These are phyloP conservation scores for Dothiorella sarmentorum DNA, from an alignment of 2,329 filamentous ascomycete species.

Conservation along the genomic window DNA sequence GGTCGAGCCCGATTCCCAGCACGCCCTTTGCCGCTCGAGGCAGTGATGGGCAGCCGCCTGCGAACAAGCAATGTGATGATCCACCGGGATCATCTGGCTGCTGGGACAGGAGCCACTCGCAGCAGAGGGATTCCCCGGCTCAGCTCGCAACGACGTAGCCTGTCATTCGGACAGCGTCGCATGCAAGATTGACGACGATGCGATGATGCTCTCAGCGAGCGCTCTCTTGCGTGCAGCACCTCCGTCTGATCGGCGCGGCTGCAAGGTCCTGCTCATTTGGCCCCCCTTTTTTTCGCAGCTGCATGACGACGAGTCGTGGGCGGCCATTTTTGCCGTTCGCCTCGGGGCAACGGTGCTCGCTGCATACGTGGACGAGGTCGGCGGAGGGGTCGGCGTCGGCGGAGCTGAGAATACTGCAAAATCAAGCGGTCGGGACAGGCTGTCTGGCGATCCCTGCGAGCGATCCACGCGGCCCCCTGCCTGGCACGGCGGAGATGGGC, in stretches of 20 bases:
- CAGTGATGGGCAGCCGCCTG: constrained; percentile 17
- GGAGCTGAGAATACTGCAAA: constrained; percentile 2
- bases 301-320: constrained; percentile 1
- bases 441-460: constrained; percentile 16
- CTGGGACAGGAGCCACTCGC: constrained; percentile 13
- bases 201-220: constrained; percentile 1
- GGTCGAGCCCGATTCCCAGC: constrained; percentile 16
- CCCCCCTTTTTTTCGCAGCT: not conserved
- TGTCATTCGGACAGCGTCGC: not conserved
- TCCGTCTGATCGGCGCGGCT: constrained; percentile 6
- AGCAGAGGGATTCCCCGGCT: constrained; percentile 14
- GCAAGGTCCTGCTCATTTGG: constrained; percentile 5
- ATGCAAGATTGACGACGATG: constrained; percentile 8
- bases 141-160: not conserved
- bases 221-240: constrained; percentile 12
- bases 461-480: constrained; percentile 13
- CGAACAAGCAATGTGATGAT: constrained; percentile 18
- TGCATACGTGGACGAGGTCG: constrained; percentile 8
- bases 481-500: constrained; percentile 9
- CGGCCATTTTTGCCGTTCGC: constrained; percentile 8
- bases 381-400: constrained; percentile 1
- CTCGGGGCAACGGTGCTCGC: constrained; percentile 10
- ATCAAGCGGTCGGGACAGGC: constrained; percentile 3
- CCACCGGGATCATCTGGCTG: constrained; percentile 14
- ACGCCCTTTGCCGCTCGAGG: constrained; percentile 16